Evolutionary conservation across 2,329 filamentous ascomycete genomes (phyloP).

Genomic region (Hymenoscyphus fraxineus): DNA sequence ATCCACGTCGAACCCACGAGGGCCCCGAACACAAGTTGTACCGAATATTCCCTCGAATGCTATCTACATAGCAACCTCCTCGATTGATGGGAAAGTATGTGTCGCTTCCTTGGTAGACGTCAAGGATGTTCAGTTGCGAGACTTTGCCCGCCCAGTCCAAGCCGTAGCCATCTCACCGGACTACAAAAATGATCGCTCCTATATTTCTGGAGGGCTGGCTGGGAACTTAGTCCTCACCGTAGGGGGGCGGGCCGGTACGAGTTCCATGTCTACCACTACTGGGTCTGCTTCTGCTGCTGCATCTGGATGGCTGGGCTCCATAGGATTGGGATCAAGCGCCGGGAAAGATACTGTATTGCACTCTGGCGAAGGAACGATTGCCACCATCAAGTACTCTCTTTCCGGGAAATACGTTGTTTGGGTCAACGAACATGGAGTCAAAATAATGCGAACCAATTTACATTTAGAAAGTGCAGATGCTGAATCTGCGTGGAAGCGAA

Average conservation of each 20-base stretch:
- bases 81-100: constrained; percentile 93
- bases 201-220: constrained; percentile 84
- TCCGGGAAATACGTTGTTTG: constrained; percentile 91
- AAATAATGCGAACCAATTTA: constrained; percentile 90
- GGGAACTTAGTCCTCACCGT: constrained; percentile 83
- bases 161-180: constrained; percentile 92
- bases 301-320: constrained; percentile 85
- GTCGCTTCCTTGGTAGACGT: constrained; percentile 81
- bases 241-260: constrained; percentile 74
- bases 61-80: constrained; percentile 90
- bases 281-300: constrained; percentile 78
- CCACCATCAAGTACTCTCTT: constrained; percentile 88
- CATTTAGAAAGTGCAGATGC: constrained; percentile 71
- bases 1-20: constrained; percentile 48
- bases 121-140: constrained; percentile 86
- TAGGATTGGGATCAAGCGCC: constrained; percentile 73
- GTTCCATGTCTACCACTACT: constrained; percentile 79
- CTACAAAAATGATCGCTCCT: constrained; percentile 83
- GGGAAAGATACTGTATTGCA: constrained; percentile 86
- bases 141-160: constrained; percentile 90
- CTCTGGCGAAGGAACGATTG: constrained; percentile 87
- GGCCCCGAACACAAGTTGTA: constrained; percentile 48
- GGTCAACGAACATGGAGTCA: constrained; percentile 96
- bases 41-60: constrained; percentile 79
- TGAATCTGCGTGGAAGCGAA: constrained; percentile 89